Percentiles rank a stretch among this genome's conserved stretches.
Evolutionary conservation across 331 rosid genomes (phyloP).

Genomic region (Acacia pycnantha): DNA sequence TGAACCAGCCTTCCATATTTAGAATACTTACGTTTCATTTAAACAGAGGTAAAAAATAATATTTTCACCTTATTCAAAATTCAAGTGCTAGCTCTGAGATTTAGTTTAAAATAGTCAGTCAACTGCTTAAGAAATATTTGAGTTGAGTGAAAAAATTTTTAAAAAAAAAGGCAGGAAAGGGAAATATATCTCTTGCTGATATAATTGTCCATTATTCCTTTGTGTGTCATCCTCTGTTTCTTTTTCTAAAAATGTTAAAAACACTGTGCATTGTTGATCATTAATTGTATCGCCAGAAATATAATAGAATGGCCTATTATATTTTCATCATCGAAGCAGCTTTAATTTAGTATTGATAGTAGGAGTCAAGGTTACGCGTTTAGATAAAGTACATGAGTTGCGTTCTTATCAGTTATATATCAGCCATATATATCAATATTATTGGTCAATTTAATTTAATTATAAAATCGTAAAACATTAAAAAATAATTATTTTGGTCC

Average conservation of each 20-base stretch:
- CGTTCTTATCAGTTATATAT: too few species aligned
- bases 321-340: background rate
- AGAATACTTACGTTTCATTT: background rate
- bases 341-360: too few species aligned
- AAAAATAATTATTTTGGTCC: too few species aligned
- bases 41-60: too few species aligned
- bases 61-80: background rate
- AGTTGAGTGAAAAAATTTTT: background rate
- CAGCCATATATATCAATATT: too few species aligned
- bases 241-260: too few species aligned
- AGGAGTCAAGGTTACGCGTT: too few species aligned
- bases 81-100: background rate
- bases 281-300: background rate
- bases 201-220: background rate
- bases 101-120: too few species aligned
- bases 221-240: background rate
- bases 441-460: background rate
- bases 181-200: background rate
- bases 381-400: too few species aligned
- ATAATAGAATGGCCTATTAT: background rate
- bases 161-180: background rate
- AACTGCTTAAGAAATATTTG: too few species aligned
- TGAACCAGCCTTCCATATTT: background rate
- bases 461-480: background rate
- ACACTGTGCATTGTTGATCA: background rate